Percentiles rank a stretch among this genome's conserved stretches.
phyloP scores from a whole-genome alignment of 1,284 basidiomycete genomes.

The Leccinum solheimii region DNA sequence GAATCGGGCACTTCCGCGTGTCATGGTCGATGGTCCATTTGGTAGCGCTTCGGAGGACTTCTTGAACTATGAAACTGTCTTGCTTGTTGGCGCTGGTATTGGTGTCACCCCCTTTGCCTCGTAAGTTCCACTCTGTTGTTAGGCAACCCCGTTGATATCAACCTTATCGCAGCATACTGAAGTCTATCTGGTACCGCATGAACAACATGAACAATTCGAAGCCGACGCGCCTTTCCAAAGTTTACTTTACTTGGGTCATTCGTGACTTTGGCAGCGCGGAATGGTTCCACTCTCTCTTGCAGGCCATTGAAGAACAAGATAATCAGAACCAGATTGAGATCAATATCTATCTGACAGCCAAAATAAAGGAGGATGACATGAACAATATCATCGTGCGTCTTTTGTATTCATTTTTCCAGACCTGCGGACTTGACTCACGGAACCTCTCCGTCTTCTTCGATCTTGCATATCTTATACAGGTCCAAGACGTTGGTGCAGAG shows the following conservation, averaged over 20 bases:
- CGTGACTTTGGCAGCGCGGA: conserved; percentile 83
- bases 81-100: conserved; percentile 87
- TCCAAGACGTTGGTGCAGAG: conserved; percentile 86
- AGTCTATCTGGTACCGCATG: conserved; percentile 94
- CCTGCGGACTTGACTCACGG: conserved; percentile 5
- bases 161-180: conserved; percentile 61
- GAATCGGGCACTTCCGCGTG: conserved; percentile 74
- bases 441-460: background rate
- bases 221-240: conserved; percentile 77
- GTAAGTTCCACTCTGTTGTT: conserved; percentile 41
- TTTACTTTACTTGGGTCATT: conserved; percentile 89
- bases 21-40: conserved; percentile 91
- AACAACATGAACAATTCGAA: conserved; percentile 74
- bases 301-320: conserved; percentile 91
- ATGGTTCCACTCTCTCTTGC: conserved; percentile 92
- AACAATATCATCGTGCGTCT: conserved; percentile 78
- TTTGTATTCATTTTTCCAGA: background rate
- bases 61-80: conserved; percentile 80
- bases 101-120: conserved; percentile 93
- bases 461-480: conserved; percentile 35
- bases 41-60: conserved; percentile 86
- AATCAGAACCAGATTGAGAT: conserved; percentile 81
- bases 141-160: background rate
- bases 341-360: conserved; percentile 88
- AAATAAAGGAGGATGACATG: conserved; percentile 86